Conservation (phyloP, 2,329 filamentous ascomycete species). For the Karstenula rhodostoma region DNA sequence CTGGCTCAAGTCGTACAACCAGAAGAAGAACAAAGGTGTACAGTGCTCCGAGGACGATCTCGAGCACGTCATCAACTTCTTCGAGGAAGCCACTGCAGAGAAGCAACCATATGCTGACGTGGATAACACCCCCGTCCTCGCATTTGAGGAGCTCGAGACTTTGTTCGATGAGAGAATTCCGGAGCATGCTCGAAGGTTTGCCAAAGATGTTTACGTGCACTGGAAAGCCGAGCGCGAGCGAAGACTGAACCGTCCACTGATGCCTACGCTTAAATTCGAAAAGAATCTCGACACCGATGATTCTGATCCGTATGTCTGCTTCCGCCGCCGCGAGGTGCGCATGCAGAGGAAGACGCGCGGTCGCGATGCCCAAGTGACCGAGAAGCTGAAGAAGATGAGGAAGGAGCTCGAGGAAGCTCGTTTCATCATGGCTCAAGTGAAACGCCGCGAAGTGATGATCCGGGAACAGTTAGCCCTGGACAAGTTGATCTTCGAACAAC, state of each 20-base stretch:
- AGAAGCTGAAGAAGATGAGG: conserved; percentile 91
- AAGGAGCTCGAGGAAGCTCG: conserved; percentile 91
- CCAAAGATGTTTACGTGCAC: conserved; percentile 85
- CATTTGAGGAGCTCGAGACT: conserved; percentile 66
- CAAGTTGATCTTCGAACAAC: conserved; percentile 81
- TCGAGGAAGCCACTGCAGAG: conserved; percentile 83
- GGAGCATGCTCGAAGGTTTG: conserved; percentile 64
- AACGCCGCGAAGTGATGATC: conserved; percentile 80
- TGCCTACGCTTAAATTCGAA: conserved; percentile 88
- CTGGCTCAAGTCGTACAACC: conserved; percentile 85
- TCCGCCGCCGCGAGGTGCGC: conserved; percentile 91
- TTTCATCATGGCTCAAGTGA: conserved; percentile 78
- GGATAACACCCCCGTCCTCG: conserved; percentile 81
- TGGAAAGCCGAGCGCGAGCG: conserved; percentile 79
- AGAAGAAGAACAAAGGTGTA: conserved; percentile 70
- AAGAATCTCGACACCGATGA: conserved; percentile 94
- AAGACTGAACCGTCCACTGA: conserved; percentile 74
- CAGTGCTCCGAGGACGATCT: conserved; percentile 89
- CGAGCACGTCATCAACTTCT: conserved; percentile 92
- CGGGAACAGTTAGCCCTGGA: conserved; percentile 79
- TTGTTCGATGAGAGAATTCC: conserved; percentile 68
- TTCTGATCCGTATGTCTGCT: conserved; percentile 96
- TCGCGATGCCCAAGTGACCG: conserved; percentile 90
- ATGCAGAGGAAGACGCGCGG: conserved; percentile 94
- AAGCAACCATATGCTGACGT: conserved; percentile 90